phyloP scores from a whole-genome alignment of 179 eudicot species.

The Beta lomatogona region DNA sequence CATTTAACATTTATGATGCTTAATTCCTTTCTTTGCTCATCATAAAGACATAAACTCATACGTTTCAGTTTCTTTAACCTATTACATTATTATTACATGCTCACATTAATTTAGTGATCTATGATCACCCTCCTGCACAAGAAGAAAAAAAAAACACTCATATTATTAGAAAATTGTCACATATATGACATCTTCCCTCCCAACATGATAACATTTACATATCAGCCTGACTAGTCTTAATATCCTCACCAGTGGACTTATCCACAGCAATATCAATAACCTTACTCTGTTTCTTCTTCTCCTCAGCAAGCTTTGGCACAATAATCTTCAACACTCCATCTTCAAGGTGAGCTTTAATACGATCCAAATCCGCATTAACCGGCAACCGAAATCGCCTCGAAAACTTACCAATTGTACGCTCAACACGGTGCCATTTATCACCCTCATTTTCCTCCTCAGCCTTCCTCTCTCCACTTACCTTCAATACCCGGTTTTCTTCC shows the following conservation, averaged over 20 bases:
- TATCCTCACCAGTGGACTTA: slow-evolving; percentile 22
- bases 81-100: too few species aligned
- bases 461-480: slow-evolving; percentile 67
- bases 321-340: slow-evolving; percentile 61
- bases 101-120: too few species aligned
- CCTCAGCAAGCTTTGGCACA: slow-evolving; percentile 63
- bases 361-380: slow-evolving; percentile 53
- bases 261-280: slow-evolving; percentile 48
- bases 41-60: too few species aligned
- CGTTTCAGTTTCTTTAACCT: too few species aligned
- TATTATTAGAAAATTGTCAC: too few species aligned
- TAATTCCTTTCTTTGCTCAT: too few species aligned
- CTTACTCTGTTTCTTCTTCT: slow-evolving; percentile 46
- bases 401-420: slow-evolving; percentile 63
- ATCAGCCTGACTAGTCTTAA: slow-evolving; percentile 38
- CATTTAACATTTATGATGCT: too few species aligned
- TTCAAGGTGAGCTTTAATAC: slow-evolving; percentile 47
- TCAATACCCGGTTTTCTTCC: slow-evolving; percentile 62
- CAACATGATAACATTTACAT: slow-evolving; percentile 9
- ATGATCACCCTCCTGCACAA: too few species aligned
- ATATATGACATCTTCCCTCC: too few species aligned
- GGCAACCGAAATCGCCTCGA: slow-evolving; percentile 74
- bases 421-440: slow-evolving; percentile 70
- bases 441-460: slow-evolving; percentile 49
- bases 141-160: too few species aligned